Conservation (phyloP, 2,329 filamentous ascomycete genomes). For the Fusarium ramigenum region DNA sequence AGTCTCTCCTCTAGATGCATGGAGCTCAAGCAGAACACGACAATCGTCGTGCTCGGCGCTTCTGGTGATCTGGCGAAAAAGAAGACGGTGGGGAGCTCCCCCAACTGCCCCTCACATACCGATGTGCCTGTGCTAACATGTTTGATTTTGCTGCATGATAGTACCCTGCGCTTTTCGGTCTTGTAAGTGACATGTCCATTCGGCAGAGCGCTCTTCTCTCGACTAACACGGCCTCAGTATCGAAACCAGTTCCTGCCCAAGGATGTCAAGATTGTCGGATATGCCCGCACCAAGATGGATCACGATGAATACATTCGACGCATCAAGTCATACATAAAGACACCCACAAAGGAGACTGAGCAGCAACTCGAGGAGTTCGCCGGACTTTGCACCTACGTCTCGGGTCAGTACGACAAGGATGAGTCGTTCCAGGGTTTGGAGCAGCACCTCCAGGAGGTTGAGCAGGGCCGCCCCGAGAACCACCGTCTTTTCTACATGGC, state of each 20-base stretch:
- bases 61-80: slow-evolving; percentile 99
- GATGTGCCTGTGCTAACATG: slow-evolving; percentile 35
- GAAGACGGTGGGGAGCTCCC: slow-evolving; percentile 80
- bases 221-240: slow-evolving; percentile 66
- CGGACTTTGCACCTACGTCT: slow-evolving; percentile 88
- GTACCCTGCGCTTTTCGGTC: slow-evolving; percentile 97
- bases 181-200: slow-evolving; percentile 70
- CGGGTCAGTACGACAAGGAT: slow-evolving; percentile 98
- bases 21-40: slow-evolving; percentile 98
- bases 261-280: slow-evolving; percentile 96
- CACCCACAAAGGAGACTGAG: slow-evolving; percentile 95
- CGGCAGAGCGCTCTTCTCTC: neutral
- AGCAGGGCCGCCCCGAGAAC: slow-evolving; percentile 82
- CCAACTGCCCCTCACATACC: slow-evolving; percentile 18
- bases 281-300: slow-evolving; percentile 99
- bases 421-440: slow-evolving; percentile 90
- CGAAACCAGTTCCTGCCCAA: slow-evolving; percentile 99
- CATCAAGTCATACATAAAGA: slow-evolving; percentile 98
- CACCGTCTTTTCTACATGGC: slow-evolving; percentile 99
- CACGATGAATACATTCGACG: slow-evolving; percentile 93
- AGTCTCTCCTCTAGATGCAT: slow-evolving; percentile 59
- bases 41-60: slow-evolving; percentile 94
- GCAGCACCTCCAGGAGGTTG: slow-evolving; percentile 85
- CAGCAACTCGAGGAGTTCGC: slow-evolving; percentile 93
- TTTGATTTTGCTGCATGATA: slow-evolving; percentile 50